Evolutionary conservation across 495 filamentous ascomycete species (phyloP), one percentile per base, ranked within the genome.

Genomic region (Copromyces sp.): DNA sequence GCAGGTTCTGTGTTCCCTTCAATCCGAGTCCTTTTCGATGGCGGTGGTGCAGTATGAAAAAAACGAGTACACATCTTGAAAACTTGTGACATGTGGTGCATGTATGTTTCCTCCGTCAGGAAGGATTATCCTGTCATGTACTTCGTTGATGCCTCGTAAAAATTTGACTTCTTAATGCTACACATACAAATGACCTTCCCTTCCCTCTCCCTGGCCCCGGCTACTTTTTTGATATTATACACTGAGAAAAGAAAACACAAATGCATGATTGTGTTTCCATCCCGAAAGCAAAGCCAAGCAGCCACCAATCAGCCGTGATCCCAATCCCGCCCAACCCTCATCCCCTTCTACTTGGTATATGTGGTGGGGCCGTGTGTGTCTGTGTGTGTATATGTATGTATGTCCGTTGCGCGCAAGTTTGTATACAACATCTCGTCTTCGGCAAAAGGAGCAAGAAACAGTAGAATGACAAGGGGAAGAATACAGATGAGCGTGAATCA

Each of bases 201-300:
- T 14, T 71, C 17, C n/a, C 4, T 37, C 42, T 61, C 44, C 32
- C 32, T 37, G 70, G 35, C 35, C 38, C 45, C 59, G 71, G 44
- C 59, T 39, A 69, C 47, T 75, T 72, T 74, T 40, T 68, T 44
- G 41, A 68, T 73, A 70, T 75, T 75, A 59, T 75, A 75, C 74
- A 75, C 53, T 61, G 53, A 61, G 53, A 32, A 32, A 61, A 61
- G 12, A 61, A 61, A 32, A 61, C 45, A 61, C 12, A 32, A 20
- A 16, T 35, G 29, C 29, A 61, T 4, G 29, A 16, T 17, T 35
- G 5, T 61, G 53, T 61, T 12, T 61, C 24, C 24, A 9, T 16
- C 24, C 32, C 53, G 53, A 61, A 61, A 61, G 53, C 53, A 61
- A 32, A 61, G 53, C 53, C 24, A 61, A 17, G 53, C 24, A 59